Conservation (phyloP, 805 yeast genomes). For the Saccharomycopsis malanga region DNA sequence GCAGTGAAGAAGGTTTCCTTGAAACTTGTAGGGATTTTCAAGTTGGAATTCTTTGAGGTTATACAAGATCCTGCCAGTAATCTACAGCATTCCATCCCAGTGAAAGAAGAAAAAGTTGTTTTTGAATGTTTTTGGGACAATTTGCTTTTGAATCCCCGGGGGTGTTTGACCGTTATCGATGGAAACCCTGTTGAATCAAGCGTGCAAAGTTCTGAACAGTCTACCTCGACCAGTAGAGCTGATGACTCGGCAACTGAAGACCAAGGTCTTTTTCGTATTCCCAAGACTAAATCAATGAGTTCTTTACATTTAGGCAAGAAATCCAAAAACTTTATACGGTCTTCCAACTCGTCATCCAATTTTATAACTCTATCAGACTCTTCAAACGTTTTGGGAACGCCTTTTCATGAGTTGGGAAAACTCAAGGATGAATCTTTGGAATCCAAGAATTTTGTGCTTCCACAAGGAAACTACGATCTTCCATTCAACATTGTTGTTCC, state of each 20-base stretch:
- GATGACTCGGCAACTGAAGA: not conserved
- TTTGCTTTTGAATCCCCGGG: conserved; percentile 31
- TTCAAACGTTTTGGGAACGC: conserved; percentile 4
- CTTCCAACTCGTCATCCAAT: conserved; percentile 3
- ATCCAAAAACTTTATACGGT: conserved; percentile 4
- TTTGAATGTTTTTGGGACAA: conserved; percentile 75
- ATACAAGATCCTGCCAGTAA: conserved; percentile 27
- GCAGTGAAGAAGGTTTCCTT: conserved; percentile 54
- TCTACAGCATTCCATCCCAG: conserved; percentile 29
- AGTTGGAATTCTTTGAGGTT: conserved; percentile 50
- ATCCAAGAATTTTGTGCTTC: conserved; percentile 9
- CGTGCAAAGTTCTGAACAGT: not conserved
- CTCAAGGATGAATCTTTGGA: not conserved
- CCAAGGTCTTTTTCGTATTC: not conserved
- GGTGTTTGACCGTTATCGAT: conserved; percentile 22
- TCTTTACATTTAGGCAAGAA: not conserved
- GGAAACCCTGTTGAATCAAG: not conserved
- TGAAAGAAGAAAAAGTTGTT: conserved; percentile 47
- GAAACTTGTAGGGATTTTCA: conserved; percentile 53
- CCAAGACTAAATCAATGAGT: conserved; percentile 4
- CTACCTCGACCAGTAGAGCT: not conserved
- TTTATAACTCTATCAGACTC: conserved; percentile 6
- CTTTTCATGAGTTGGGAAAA: conserved; percentile 6
- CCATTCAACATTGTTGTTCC: conserved; percentile 83
- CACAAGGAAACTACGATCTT: conserved; percentile 73